A percentile compares a stretch with the other conserved stretches of the same genome.
Conservation (phyloP, 1,284 basidiomycete genomes). For the Irpex sp. region DNA sequence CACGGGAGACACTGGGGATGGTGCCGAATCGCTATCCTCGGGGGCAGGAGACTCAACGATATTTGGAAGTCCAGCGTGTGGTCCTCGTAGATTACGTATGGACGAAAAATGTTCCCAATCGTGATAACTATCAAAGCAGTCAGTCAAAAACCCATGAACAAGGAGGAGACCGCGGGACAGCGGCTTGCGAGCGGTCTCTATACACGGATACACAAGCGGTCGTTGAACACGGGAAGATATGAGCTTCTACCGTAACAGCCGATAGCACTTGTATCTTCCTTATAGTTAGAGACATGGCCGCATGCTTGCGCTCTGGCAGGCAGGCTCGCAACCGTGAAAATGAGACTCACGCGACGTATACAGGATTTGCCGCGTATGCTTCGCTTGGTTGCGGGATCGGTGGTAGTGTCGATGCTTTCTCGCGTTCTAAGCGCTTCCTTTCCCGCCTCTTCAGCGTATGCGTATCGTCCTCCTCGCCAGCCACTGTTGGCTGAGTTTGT, state of each 20-base stretch:
- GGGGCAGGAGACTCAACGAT: conserved; percentile 52
- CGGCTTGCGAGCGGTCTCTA: too few relatives aligned
- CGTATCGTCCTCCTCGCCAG: conserved; percentile 26
- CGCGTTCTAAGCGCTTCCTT: conserved; percentile 31
- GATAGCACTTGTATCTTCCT: too few relatives aligned
- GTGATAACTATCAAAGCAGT: conserved; percentile 58
- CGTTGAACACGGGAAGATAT: too few relatives aligned
- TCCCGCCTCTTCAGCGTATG: conserved; percentile 32
- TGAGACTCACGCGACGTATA: conserved; percentile 76
- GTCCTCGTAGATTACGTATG: conserved; percentile 82
- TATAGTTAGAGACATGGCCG: too few relatives aligned
- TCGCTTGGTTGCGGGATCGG: conserved; percentile 28
- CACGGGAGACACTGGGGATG: conserved; percentile 13
- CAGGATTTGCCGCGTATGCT: conserved; percentile 26
- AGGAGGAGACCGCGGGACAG: too few relatives aligned
- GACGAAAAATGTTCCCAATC: conserved; percentile 96
- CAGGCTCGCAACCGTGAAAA: conserved; percentile 13
- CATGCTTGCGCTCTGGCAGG: neutral
- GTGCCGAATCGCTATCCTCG: conserved; percentile 18
- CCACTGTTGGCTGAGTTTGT: conserved; percentile 25
- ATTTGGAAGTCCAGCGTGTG: conserved; percentile 74
- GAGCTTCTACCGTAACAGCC: too few relatives aligned
- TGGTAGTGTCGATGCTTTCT: conserved; percentile 18
- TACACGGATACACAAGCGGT: too few relatives aligned
- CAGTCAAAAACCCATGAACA: neutral